A percentile compares a stretch with the other conserved stretches of the same genome.
These are phyloP conservation scores for Bruguiera sexangula DNA, from an alignment of 345 rosid species.

Conservation along the genomic window DNA sequence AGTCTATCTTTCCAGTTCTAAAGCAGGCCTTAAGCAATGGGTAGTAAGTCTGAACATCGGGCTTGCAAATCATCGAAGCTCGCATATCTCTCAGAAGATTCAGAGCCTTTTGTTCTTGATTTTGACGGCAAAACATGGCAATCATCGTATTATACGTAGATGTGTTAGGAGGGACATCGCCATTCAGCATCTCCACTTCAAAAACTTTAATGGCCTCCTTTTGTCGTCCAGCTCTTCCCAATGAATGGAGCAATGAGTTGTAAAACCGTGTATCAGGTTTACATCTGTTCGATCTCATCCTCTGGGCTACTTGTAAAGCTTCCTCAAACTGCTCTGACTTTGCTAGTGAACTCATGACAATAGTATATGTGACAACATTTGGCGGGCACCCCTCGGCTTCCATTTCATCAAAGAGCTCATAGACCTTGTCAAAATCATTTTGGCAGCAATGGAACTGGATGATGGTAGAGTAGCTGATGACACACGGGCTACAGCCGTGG, in stretches of 20 bases:
- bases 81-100: slow-evolving; percentile 55
- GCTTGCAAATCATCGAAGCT: slow-evolving; percentile 41
- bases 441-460: slow-evolving; percentile 53
- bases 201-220: slow-evolving; percentile 55
- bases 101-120: slow-evolving; percentile 43
- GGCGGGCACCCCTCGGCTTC: slow-evolving; percentile 55
- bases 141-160: slow-evolving; percentile 80
- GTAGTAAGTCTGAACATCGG: slow-evolving; percentile 66
- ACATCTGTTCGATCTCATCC: slow-evolving; percentile 52
- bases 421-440: slow-evolving; percentile 43
- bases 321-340: slow-evolving; percentile 52
- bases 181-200: slow-evolving; percentile 52
- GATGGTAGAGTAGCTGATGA: slow-evolving; percentile 71
- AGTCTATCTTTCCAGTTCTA: slow-evolving; percentile 53
- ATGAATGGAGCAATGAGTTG: slow-evolving; percentile 67
- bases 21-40: slow-evolving; percentile 69
- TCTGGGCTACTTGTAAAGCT: slow-evolving; percentile 45
- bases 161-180: slow-evolving; percentile 39
- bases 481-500: slow-evolving; percentile 54
- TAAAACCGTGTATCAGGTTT: slow-evolving; percentile 54
- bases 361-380: slow-evolving; percentile 66
- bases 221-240: slow-evolving; percentile 55
- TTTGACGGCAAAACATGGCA: slow-evolving; percentile 64
- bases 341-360: slow-evolving; percentile 56
- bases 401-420: slow-evolving; percentile 67